Conservation (phyloP, 2,329 filamentous ascomycete genomes). For the Exophiala bonariae region DNA sequence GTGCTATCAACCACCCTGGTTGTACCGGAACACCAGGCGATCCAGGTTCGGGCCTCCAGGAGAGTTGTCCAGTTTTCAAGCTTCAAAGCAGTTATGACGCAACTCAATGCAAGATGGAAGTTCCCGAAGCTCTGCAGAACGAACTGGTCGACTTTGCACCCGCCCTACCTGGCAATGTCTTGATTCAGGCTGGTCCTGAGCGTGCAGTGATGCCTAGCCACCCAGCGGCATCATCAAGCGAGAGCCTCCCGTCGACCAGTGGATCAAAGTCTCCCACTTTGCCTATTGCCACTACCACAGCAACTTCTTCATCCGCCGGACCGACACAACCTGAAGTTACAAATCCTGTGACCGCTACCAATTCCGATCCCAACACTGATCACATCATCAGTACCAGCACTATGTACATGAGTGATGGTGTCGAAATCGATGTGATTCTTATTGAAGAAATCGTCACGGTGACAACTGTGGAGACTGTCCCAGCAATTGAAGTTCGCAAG, state of each 20-base stretch:
- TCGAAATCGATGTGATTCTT: conserved; percentile 24
- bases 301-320: conserved; percentile 2
- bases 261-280: conserved; percentile 5
- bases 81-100: conserved; percentile 59
- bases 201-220: conserved; percentile 31
- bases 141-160: conserved; percentile 59
- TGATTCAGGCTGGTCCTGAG: conserved; percentile 47
- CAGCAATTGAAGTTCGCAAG: conserved; percentile 7
- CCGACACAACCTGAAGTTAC: not conserved
- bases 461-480: conserved; percentile 10
- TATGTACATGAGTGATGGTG: conserved; percentile 21
- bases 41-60: conserved; percentile 69
- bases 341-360: not conserved
- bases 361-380: not conserved
- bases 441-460: conserved; percentile 28
- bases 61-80: conserved; percentile 74
- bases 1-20: conserved; percentile 60
- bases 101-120: conserved; percentile 61
- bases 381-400: conserved; percentile 16
- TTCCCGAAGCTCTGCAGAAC: conserved; percentile 54
- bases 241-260: conserved; percentile 1
- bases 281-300: conserved; percentile 5
- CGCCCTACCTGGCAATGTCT: conserved; percentile 63
- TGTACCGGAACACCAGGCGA: conserved; percentile 63
- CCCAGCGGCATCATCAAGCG: conserved; percentile 4